These are phyloP conservation scores for Acanthamoeba culbertsoni DNA, from an alignment of 208 protist species.

Conservation along the genomic window DNA sequence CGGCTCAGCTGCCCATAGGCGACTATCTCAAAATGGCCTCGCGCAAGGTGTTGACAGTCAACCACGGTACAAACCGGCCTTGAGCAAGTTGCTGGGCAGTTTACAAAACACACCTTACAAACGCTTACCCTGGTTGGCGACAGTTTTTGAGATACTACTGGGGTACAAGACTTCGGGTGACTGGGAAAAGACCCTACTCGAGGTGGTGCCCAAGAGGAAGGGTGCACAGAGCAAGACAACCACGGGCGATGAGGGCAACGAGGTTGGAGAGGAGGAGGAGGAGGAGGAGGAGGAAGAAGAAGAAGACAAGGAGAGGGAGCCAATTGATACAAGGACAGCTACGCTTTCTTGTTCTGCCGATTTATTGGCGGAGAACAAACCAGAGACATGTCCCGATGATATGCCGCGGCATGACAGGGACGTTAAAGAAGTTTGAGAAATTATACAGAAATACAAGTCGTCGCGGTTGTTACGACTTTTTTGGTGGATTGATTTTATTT, in stretches of 20 bases:
- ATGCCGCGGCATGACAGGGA: no score
- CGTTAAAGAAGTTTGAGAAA: no score
- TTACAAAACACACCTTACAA: no score
- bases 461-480: no score
- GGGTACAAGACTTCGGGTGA: slow-evolving; percentile 60
- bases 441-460: no score
- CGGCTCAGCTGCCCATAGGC: slow-evolving; percentile 82
- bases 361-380: no score
- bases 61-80: slow-evolving; percentile 84
- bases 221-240: background rate
- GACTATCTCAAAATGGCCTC: slow-evolving; percentile 78
- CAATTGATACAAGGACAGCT: no score
- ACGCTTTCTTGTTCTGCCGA: no score
- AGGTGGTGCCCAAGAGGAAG: slow-evolving; percentile 77
- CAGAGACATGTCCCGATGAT: no score
- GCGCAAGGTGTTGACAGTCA: slow-evolving; percentile 84
- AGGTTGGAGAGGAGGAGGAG: background rate
- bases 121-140: background rate
- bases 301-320: background rate
- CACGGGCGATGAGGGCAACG: background rate
- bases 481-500: no score
- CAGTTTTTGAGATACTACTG: slow-evolving; percentile 82
- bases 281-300: slow-evolving; percentile 13
- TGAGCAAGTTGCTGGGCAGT: no score
- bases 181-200: slow-evolving; percentile 76